Evolutionary conservation across 768 basidiomycete genomes (phyloP).

Genomic region (Hemileccinum impolitum): DNA sequence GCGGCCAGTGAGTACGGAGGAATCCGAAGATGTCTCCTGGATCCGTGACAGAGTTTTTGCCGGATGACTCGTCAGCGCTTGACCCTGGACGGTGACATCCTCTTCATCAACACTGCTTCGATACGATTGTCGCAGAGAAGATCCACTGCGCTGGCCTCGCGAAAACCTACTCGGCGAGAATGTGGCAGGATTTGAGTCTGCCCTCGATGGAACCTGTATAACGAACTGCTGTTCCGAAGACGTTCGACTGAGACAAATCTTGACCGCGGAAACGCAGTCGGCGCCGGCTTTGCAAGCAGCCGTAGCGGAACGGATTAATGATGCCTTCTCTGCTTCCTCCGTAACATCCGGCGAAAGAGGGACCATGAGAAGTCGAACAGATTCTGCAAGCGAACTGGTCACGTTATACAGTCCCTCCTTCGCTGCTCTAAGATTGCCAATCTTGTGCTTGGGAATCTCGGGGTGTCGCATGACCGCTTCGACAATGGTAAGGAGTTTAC

Average conservation of each 20-base stretch:
- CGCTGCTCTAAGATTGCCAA: constrained; percentile 61
- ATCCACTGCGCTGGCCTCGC: constrained; percentile 36
- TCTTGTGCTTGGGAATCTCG: constrained; percentile 59
- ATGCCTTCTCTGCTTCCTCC: constrained; percentile 81
- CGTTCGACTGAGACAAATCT: constrained; percentile 70
- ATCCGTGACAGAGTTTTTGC: constrained; percentile 13
- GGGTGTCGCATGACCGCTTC: constrained; percentile 83
- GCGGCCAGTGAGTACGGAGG: constrained; percentile 38
- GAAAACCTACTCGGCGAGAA: constrained; percentile 51
- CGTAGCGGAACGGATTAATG: constrained; percentile 81
- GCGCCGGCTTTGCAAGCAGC: constrained; percentile 82
- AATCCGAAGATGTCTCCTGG: constrained; percentile 49
- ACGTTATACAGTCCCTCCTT: constrained; percentile 83
- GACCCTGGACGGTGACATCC: constrained; percentile 59
- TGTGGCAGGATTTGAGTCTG: constrained; percentile 41
- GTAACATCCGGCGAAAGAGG: constrained; percentile 43
- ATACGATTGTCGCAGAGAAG: constrained; percentile 36
- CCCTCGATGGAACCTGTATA: constrained; percentile 55
- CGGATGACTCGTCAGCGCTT: constrained; percentile 31
- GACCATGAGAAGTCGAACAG: constrained; percentile 73
- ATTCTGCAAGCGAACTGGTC: constrained; percentile 83
- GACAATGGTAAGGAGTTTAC: constrained; percentile 86
- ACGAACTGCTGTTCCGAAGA: constrained; percentile 61
- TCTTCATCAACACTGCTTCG: constrained; percentile 48
- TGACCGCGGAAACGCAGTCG: constrained; percentile 85